Percentiles rank a stretch among this genome's conserved stretches.
These are phyloP conservation scores for Tolypocladium guangdongense DNA, from an alignment of 2,329 filamentous ascomycete species.

Conservation along the genomic window DNA sequence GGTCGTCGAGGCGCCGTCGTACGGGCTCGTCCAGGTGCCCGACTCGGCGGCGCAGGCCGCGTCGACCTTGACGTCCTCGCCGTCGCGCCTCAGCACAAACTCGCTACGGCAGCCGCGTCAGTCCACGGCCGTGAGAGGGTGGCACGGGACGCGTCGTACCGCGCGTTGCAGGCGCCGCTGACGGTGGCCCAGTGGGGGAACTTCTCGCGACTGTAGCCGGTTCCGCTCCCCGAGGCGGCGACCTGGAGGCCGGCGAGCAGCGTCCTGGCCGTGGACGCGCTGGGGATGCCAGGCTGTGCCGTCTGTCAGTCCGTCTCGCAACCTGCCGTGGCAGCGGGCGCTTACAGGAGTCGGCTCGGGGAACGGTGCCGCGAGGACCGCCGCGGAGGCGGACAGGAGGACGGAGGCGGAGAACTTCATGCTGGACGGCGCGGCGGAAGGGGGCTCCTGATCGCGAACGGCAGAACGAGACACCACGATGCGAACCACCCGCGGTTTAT, in stretches of 20 bases:
- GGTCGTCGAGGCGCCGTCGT: slow-evolving; percentile 63
- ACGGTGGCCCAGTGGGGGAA: slow-evolving; percentile 65
- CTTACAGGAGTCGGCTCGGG: slow-evolving; percentile 16
- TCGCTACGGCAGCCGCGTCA: slow-evolving; percentile 31
- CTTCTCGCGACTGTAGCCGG: slow-evolving; percentile 51
- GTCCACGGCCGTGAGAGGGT: background rate
- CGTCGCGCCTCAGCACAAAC: slow-evolving; percentile 64
- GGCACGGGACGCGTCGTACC: slow-evolving; percentile 19
- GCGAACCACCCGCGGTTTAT: background rate
- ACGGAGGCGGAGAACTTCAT: slow-evolving; percentile 21
- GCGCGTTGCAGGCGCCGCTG: slow-evolving; percentile 57
- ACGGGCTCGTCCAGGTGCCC: slow-evolving; percentile 61
- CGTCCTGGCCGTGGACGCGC: slow-evolving; percentile 41
- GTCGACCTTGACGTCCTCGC: slow-evolving; percentile 47
- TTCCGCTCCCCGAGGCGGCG: slow-evolving; percentile 38
- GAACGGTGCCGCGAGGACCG: slow-evolving; percentile 17
- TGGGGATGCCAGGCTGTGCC: slow-evolving; percentile 49
- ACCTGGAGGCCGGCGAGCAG: slow-evolving; percentile 50
- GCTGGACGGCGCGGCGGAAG: background rate
- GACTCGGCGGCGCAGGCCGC: slow-evolving; percentile 50
- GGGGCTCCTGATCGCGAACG: background rate
- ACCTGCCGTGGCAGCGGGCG: background rate
- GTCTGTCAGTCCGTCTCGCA: background rate
- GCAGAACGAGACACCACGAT: no score
- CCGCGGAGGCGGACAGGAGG: slow-evolving; percentile 12